Percentiles rank a stretch among this genome's conserved stretches.
These are phyloP conservation scores for Domatiomyces globalis DNA, from an alignment of 2,329 filamentous ascomycete species.

Conservation along the genomic window DNA sequence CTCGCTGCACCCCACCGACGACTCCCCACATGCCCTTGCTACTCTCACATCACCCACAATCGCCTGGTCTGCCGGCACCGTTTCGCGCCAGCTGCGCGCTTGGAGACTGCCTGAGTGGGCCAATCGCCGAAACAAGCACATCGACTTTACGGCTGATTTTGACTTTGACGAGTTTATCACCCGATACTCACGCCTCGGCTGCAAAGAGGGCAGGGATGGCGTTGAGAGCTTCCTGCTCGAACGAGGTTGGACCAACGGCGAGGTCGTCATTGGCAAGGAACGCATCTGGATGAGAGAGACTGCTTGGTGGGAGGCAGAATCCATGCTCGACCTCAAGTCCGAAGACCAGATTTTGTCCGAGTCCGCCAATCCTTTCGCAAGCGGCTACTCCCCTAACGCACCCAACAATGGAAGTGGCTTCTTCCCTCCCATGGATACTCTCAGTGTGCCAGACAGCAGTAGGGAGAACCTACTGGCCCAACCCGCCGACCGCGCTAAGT, in stretches of 20 bases:
- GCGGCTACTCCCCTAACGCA: constrained; percentile 52
- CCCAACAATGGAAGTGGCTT: constrained; percentile 45
- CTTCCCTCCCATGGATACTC: constrained; percentile 50
- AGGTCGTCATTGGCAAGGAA: constrained; percentile 80
- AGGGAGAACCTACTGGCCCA: constrained; percentile 56
- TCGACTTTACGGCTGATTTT: constrained; percentile 95
- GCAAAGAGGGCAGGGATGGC: constrained; percentile 76
- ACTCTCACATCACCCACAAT: constrained; percentile 58
- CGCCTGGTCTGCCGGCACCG: constrained; percentile 81
- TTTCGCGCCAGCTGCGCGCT: constrained; percentile 80
- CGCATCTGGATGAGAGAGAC: constrained; percentile 89
- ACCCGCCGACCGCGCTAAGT: constrained; percentile 39
- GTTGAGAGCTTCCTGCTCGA: constrained; percentile 91
- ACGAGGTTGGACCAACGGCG: constrained; percentile 94
- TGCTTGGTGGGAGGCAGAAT: constrained; percentile 96
- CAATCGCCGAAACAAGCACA: constrained; percentile 74
- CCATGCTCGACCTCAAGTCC: constrained; percentile 80
- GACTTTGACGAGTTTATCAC: constrained; percentile 82
- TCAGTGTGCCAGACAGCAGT: constrained; percentile 48
- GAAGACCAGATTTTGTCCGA: constrained; percentile 30
- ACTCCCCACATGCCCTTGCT: constrained; percentile 61
- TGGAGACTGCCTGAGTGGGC: constrained; percentile 96
- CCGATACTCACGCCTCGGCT: constrained; percentile 71
- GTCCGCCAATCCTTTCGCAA: constrained; percentile 41
- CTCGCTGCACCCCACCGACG: constrained; percentile 79